These are phyloP conservation scores for Vitis hybrid DNA, from an alignment of 177 flowering plant species.

Conservation along the genomic window DNA sequence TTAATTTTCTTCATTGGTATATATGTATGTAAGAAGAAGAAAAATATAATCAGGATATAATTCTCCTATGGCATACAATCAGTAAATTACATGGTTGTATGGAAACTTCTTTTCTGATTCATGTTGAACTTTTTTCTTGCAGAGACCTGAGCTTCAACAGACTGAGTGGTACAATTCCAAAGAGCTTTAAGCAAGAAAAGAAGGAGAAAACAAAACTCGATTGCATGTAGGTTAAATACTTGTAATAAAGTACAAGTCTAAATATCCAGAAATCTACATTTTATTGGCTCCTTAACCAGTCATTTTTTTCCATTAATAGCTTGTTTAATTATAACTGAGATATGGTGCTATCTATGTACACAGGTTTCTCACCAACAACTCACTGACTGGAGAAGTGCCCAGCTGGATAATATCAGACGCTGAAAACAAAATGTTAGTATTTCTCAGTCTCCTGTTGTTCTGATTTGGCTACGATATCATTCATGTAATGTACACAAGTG, in stretches of 20 bases:
- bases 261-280: not conserved
- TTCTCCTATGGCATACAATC: too few species aligned
- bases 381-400: conserved; percentile 61
- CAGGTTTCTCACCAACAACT: conserved; percentile 79
- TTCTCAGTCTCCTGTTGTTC: conserved; percentile 2
- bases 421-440: conserved; percentile 45
- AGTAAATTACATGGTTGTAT: too few species aligned
- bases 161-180: conserved; percentile 66
- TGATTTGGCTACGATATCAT: too few species aligned
- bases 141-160: conserved; percentile 86
- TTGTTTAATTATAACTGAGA: not conserved
- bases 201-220: not conserved
- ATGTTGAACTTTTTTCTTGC: conserved; percentile 8
- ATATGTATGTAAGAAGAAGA: too few species aligned
- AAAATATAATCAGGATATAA: too few species aligned
- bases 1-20: too few species aligned
- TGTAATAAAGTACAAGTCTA: not conserved
- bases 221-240: too few species aligned
- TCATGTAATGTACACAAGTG: not conserved
- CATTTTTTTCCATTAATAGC: too few species aligned
- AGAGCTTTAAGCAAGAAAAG: not conserved
- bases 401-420: conserved; percentile 40
- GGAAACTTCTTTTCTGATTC: not conserved
- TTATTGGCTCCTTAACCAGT: too few species aligned
- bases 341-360: conserved; percentile 11